Conservation (phyloP, 163 green algal genomes). For the Trebouxiophyceae sp. region DNA sequence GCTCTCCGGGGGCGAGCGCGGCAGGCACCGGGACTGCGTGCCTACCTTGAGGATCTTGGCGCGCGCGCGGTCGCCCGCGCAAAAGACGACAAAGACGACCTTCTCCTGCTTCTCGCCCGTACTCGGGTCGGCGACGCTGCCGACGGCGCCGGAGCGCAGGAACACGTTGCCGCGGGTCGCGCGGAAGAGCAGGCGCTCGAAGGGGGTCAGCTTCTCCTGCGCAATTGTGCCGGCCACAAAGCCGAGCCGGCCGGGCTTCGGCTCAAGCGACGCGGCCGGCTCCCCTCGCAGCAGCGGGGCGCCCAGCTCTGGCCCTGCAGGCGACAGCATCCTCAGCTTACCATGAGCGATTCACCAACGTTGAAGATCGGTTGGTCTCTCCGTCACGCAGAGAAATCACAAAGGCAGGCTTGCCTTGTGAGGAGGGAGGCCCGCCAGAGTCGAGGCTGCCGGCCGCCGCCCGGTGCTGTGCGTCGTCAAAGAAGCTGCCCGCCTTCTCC, state of each 20-base stretch:
- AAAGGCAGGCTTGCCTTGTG: too few species aligned
- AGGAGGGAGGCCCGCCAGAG: too few species aligned
- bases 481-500: constrained; percentile 88
- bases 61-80: constrained; percentile 83
- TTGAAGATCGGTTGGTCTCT: too few species aligned
- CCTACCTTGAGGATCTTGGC: constrained; percentile 91
- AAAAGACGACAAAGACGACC: constrained; percentile 97
- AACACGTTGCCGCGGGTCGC: constrained; percentile 98
- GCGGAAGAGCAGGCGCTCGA: constrained; percentile 82
- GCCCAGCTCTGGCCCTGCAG: constrained; percentile 35
- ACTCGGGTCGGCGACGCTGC: constrained; percentile 75
- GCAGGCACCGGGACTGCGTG: too few species aligned
- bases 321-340: too few species aligned
- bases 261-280: constrained; percentile 23
- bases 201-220: constrained; percentile 54
- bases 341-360: too few species aligned
- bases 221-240: constrained; percentile 69
- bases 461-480: constrained; percentile 61
- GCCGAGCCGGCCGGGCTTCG: constrained; percentile 61
- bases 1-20: too few species aligned
- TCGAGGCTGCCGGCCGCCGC: too few species aligned
- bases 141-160: constrained; percentile 60
- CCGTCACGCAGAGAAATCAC: too few species aligned
- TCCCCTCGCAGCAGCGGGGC: constrained; percentile 39
- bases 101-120: constrained; percentile 87